A percentile compares a stretch with the other conserved stretches of the same genome.
Conservation (phyloP, 441 rosid species). For the Mallotus japonicus region DNA sequence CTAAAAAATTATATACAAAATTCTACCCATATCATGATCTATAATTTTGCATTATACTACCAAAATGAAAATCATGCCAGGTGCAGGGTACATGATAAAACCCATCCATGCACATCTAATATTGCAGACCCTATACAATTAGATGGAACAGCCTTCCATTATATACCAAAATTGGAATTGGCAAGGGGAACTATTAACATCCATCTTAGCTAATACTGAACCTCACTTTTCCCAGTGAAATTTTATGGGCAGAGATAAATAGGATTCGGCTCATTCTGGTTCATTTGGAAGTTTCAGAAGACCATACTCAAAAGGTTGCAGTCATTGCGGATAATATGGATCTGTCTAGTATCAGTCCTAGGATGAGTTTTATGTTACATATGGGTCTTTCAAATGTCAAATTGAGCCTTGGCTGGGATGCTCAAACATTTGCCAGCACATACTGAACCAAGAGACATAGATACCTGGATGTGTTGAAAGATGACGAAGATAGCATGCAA, state of each 20-base stretch:
- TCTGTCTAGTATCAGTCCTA: neutral
- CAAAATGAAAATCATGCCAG: neutral
- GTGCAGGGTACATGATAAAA: neutral
- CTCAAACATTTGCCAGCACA: neutral
- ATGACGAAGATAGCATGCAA: neutral
- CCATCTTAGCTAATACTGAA: neutral
- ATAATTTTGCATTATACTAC: neutral
- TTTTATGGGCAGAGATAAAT: neutral
- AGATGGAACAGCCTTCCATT: neutral
- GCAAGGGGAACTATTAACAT: conserved; percentile 3
- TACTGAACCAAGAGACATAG: too few relatives aligned
- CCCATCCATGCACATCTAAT: neutral
- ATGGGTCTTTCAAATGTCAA: conserved; percentile 1
- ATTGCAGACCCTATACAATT: neutral
- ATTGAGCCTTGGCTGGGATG: neutral
- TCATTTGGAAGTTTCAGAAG: neutral
- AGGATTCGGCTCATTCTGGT: conserved; percentile 7
- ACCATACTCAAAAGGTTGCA: neutral
- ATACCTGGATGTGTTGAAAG: neutral
- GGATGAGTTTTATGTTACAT: neutral
- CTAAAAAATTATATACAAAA: conserved; percentile 38
- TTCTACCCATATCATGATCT: neutral
- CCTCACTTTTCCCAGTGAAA: neutral
- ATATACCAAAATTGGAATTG: neutral
- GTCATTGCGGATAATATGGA: neutral